Conservation (phyloP, 805 yeast species). For the Kazachstania taianensis region DNA sequence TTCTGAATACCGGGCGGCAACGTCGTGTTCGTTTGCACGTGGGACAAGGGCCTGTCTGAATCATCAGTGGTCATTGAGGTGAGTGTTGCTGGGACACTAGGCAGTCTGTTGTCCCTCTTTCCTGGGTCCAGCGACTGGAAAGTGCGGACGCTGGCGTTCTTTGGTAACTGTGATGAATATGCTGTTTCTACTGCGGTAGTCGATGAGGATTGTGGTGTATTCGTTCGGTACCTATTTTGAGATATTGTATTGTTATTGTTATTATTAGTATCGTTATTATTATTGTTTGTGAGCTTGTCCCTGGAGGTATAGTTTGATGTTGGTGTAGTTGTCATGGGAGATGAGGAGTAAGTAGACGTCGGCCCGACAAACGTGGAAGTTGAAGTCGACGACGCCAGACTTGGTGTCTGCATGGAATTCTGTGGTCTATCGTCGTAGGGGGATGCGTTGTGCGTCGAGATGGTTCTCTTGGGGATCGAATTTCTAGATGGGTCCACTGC, state of each 20-base stretch:
- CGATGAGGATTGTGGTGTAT: conserved; percentile 1
- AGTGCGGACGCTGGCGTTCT: conserved; percentile 1
- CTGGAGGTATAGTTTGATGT: background rate
- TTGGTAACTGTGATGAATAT: background rate
- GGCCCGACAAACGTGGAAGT: conserved; percentile 5
- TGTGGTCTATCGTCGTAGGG: conserved; percentile 17
- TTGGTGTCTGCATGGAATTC: background rate
- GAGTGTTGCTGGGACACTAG: conserved; percentile 22
- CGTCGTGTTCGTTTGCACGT: conserved; percentile 23
- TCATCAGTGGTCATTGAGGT: conserved; percentile 14
- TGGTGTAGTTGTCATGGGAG: background rate
- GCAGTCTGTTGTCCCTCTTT: conserved; percentile 13
- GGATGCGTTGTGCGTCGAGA: conserved; percentile 27
- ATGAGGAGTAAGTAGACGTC: conserved; percentile 6
- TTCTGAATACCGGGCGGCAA: conserved; percentile 32
- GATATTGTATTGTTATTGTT: background rate
- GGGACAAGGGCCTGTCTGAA: conserved; percentile 26
- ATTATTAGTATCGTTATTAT: background rate
- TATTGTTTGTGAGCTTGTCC: background rate
- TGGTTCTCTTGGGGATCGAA: conserved; percentile 25
- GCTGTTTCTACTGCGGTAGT: conserved; percentile 2
- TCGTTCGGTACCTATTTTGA: background rate
- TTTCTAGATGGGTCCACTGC: conserved; percentile 25
- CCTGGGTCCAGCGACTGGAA: conserved; percentile 25
- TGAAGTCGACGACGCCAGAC: background rate